phyloP scores from a whole-genome alignment of 371 early-diverging fungal species.

The Chytridiales sp. region DNA sequence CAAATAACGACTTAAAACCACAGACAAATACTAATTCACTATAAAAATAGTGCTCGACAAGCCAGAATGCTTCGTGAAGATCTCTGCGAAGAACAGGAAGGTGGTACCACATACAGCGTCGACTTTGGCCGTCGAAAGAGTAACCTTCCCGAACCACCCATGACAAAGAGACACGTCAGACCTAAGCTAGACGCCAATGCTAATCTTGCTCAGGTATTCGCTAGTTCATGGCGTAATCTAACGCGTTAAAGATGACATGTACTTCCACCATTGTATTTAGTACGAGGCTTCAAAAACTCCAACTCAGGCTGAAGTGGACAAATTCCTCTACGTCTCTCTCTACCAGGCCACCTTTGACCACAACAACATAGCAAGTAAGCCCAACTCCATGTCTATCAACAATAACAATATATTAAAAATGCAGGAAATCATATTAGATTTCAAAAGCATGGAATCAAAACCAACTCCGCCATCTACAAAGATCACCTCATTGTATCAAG shows the following conservation, averaged over 20 bases:
- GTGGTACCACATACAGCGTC: constrained; percentile 16
- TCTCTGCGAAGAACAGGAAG: constrained; percentile 2
- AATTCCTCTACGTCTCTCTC: constrained; percentile 30
- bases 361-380: not conserved
- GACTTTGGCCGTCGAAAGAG: constrained; percentile 10
- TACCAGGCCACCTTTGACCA: constrained; percentile 25
- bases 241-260: no score
- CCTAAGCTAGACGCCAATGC: constrained; percentile 26
- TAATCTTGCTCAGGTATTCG: not conserved
- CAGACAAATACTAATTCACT: not conserved
- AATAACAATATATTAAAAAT: constrained; percentile 1
- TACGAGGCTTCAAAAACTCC: constrained; percentile 9
- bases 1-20: no score
- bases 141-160: constrained; percentile 5
- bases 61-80: constrained; percentile 22
- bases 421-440: no score
- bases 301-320: constrained; percentile 25
- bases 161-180: constrained; percentile 16
- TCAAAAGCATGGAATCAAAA: no score
- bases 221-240: not conserved
- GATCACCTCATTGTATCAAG: constrained; percentile 26
- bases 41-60: constrained; percentile 17
- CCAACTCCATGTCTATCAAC: constrained; percentile 1
- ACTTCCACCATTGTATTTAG: no score
- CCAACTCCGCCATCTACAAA: constrained; percentile 4